Evolutionary conservation across 805 yeast genomes (phyloP).

Genomic region (Zygotorulaspora florentina): DNA sequence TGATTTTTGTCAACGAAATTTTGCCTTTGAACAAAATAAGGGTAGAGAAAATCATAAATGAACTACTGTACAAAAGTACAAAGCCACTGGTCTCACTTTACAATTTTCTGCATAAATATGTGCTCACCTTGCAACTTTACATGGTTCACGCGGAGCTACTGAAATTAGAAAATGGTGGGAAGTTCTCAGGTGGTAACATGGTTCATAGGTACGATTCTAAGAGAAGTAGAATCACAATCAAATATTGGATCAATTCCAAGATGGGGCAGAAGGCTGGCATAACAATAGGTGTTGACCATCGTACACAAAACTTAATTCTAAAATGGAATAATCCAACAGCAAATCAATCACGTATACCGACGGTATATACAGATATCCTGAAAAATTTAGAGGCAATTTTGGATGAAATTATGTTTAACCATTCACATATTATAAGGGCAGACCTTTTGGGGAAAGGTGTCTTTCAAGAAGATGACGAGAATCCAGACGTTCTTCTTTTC

Average conservation of each 20-base stretch:
- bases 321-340: conserved; percentile 32
- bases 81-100: conserved; percentile 29
- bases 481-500: conserved; percentile 27
- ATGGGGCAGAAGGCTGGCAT: conserved; percentile 30
- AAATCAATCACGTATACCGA: conserved; percentile 18
- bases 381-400: conserved; percentile 31
- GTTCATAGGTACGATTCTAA: conserved; percentile 34
- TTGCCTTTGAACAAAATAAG: conserved; percentile 29
- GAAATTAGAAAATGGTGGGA: conserved; percentile 29
- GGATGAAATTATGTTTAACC: conserved; percentile 36
- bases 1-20: conserved; percentile 41
- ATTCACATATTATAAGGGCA: conserved; percentile 32
- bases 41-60: conserved; percentile 33
- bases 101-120: conserved; percentile 33
- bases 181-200: conserved; percentile 33
- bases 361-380: conserved; percentile 24
- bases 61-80: conserved; percentile 27
- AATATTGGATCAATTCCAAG: conserved; percentile 34
- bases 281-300: conserved; percentile 29
- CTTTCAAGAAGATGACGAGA: conserved; percentile 33
- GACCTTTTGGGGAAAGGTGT: conserved; percentile 29
- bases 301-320: conserved; percentile 23
- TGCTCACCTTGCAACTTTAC: conserved; percentile 33
- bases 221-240: conserved; percentile 30
- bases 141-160: conserved; percentile 31